Evolutionary conservation across 140 eudicot genomes (phyloP).

Genomic region (Flaveria floridana): DNA sequence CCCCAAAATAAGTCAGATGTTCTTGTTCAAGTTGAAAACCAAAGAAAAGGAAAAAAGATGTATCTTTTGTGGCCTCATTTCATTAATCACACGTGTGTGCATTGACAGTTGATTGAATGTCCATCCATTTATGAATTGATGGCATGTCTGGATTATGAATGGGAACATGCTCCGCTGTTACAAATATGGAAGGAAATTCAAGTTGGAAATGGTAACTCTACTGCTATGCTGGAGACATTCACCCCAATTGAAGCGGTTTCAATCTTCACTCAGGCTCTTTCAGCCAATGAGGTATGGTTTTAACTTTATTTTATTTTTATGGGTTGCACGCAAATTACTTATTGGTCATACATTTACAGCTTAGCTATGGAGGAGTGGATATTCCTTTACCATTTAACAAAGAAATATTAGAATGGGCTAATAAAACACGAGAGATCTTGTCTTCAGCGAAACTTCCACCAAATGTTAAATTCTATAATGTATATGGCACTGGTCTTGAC

Average conservation of each 20-base stretch:
- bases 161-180: constrained; percentile 74
- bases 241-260: constrained; percentile 61
- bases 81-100: constrained; percentile 7
- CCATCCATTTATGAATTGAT: constrained; percentile 91
- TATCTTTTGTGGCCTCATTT: background rate
- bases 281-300: constrained; percentile 64
- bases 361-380: constrained; percentile 54
- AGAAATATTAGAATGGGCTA: constrained; percentile 80
- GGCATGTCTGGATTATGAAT: constrained; percentile 67
- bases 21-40: background rate
- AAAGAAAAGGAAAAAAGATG: background rate
- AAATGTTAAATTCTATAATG: constrained; percentile 78
- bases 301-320: background rate
- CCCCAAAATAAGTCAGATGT: background rate
- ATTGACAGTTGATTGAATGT: constrained; percentile 79
- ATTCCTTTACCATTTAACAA: constrained; percentile 79
- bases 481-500: constrained; percentile 76
- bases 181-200: constrained; percentile 73
- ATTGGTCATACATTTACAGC: constrained; percentile 39
- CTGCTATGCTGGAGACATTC: constrained; percentile 59
- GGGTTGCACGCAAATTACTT: background rate
- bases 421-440: constrained; percentile 69
- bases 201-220: constrained; percentile 51
- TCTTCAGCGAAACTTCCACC: constrained; percentile 74
- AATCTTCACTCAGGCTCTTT: constrained; percentile 66